phyloP scores from a whole-genome alignment of 2,329 filamentous ascomycete genomes.

The Pseudovirgaria hyperparasitica region DNA sequence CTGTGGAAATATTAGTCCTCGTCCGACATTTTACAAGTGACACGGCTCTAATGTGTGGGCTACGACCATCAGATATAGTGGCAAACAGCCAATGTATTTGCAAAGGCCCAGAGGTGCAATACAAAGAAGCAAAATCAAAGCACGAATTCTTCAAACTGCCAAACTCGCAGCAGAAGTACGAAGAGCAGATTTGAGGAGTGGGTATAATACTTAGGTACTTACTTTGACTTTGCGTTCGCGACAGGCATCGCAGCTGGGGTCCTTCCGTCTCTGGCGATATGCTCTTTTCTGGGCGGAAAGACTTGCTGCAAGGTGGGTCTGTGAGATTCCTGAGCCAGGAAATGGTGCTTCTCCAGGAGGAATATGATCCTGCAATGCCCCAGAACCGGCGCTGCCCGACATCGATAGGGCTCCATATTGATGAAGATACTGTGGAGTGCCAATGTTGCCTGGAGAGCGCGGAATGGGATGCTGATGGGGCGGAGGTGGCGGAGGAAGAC shows the following conservation, averaged over 20 bases:
- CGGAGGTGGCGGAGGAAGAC: too few species aligned
- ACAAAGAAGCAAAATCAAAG: not conserved
- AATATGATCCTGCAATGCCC: conserved; percentile 17
- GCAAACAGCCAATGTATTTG: not conserved
- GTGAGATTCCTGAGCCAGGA: conserved; percentile 26
- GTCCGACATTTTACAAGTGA: conserved; percentile 1
- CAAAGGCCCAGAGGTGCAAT: not conserved
- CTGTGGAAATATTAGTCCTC: conserved; percentile 19
- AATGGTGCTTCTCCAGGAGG: conserved; percentile 20
- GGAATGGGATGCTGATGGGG: conserved; percentile 12
- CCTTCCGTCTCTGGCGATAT: conserved; percentile 88
- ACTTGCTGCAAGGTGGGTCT: conserved; percentile 29
- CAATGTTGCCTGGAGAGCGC: conserved; percentile 20
- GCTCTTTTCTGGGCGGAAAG: conserved; percentile 76
- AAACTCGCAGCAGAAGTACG: not conserved
- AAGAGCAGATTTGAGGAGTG: not conserved
- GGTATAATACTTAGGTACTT: conserved; percentile 7
- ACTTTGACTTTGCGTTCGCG: conserved; percentile 65
- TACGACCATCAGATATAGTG: not conserved
- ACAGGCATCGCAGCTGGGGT: conserved; percentile 95
- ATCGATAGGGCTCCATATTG: conserved; percentile 14
- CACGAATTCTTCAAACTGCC: not conserved
- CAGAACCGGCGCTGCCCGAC: conserved; percentile 22
- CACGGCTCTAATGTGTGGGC: not conserved
- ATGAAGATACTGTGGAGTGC: conserved; percentile 16